Conservation (phyloP, 306 rosid genomes). For the Elaeagnus macrophylla region DNA sequence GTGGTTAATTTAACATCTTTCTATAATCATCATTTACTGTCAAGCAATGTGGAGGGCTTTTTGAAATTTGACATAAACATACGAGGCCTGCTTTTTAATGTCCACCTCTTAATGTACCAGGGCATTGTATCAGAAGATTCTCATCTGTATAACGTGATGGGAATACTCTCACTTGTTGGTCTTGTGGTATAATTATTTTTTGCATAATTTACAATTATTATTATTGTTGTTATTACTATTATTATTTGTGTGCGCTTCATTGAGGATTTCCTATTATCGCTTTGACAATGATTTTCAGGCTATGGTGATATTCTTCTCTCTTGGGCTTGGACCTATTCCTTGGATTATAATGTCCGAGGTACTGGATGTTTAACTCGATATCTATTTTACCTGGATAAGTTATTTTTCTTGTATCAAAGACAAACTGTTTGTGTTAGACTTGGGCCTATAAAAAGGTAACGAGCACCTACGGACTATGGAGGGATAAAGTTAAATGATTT, state of each 20-base stretch:
- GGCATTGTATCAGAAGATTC: conserved; percentile 33
- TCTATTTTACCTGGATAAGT: not conserved
- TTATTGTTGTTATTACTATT: not conserved
- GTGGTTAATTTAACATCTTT: not conserved
- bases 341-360: conserved; percentile 96
- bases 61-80: not conserved
- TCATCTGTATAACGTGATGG: conserved; percentile 31
- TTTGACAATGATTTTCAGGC: conserved; percentile 33
- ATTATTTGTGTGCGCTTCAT: no score
- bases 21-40: not conserved
- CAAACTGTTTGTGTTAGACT: not conserved
- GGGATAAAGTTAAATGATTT: no score
- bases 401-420: not conserved
- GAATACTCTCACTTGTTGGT: conserved; percentile 51
- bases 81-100: conserved; percentile 4
- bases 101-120: conserved; percentile 27
- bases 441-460: no score
- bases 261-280: not conserved
- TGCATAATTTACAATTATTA: not conserved
- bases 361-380: conserved; percentile 1
- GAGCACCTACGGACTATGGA: no score
- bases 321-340: conserved; percentile 84
- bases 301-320: conserved; percentile 54
- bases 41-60: not conserved
- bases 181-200: conserved; percentile 50